Evolutionary conservation across 768 basidiomycete genomes (phyloP).

Genomic region (Tylopilus felleus): DNA sequence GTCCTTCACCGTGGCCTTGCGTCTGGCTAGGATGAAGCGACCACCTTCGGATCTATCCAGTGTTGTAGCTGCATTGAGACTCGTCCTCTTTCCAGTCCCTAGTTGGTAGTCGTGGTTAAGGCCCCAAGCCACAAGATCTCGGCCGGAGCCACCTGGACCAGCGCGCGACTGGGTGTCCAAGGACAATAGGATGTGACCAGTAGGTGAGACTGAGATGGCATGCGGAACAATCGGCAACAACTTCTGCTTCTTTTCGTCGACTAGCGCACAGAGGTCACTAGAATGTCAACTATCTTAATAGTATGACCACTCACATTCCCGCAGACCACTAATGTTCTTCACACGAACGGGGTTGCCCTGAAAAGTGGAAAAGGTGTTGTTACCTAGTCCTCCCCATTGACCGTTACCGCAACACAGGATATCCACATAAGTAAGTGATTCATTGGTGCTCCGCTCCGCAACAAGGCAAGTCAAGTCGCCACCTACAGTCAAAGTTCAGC

Average conservation of each 20-base stretch:
- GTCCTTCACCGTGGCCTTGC: constrained; percentile 54
- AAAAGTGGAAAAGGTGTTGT: constrained; percentile 57
- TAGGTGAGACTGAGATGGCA: constrained; percentile 63
- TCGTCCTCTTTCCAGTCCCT: constrained; percentile 68
- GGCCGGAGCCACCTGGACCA: constrained; percentile 48
- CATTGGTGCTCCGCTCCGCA: constrained; percentile 50
- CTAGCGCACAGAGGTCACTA: constrained; percentile 36
- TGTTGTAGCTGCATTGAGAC: constrained; percentile 49
- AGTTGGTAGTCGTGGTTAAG: constrained; percentile 71
- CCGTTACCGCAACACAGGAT: constrained; percentile 82
- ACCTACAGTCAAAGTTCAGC: constrained; percentile 37
- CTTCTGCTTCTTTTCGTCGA: constrained; percentile 57
- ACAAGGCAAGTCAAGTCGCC: constrained; percentile 78
- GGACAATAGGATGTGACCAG: constrained; percentile 72
- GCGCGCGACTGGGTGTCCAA: constrained; percentile 57
- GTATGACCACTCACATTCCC: constrained; percentile 66
- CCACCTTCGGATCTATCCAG: constrained; percentile 51
- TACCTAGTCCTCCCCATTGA: constrained; percentile 77
- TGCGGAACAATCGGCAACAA: constrained; percentile 64
- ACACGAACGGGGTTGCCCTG: constrained; percentile 69
- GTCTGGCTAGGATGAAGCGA: constrained; percentile 55
- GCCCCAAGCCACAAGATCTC: constrained; percentile 73
- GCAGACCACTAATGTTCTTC: constrained; percentile 75
- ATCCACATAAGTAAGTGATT: constrained; percentile 41
- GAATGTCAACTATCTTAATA: not conserved